Evolutionary conservation across 352 stramenopile species (phyloP), one percentile per base, ranked within the genome.

Genomic region (Phytopythium kandeliae): DNA sequence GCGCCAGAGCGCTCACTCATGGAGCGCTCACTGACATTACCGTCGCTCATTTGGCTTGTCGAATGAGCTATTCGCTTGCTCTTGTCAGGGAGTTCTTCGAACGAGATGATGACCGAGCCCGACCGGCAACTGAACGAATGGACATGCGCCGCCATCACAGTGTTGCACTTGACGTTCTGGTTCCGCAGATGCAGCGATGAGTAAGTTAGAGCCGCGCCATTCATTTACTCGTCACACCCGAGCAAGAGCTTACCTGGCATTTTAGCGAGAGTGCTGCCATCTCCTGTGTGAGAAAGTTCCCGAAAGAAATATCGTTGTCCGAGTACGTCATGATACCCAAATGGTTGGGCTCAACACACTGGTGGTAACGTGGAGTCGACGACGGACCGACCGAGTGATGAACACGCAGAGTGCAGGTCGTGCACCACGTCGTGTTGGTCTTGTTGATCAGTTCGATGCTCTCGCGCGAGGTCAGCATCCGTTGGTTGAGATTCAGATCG

Each of bases 91-190:
- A 95, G 60, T 40, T 92, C 74, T 62, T 95, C 85, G 53, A 87
- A 90, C 17, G 81, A 92, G 15, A 95, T 84, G 5, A 66, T 87
- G 13, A 95, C 77, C 0, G 72, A 92, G 16, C 85, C 82, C 0
- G 63, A 68, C 3, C 71, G 65, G 48, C 75, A 91, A 47, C 69
- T 93, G 48, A 91, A 95, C 22, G 78, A 85, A 45, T 92, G 78
- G 5, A 91, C 69, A 58, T 95, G 85, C 55, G 92, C 74, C 6
- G 73, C 82, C 81, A 95, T 90, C 40, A 83, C 68, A 55, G 71
- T 79, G 44, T 74, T 86, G 47, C 85, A 95, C 36, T 89, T 92
- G 21, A 69, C 51, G 55, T 81, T 92, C 84, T 95, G 54, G 1
- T 11, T n/a, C 8, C 26, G 3, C 15, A 47, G 10, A 41, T n/a